phyloP scores from a whole-genome alignment of 305 asterid species.

The Plantago lanceolata region DNA sequence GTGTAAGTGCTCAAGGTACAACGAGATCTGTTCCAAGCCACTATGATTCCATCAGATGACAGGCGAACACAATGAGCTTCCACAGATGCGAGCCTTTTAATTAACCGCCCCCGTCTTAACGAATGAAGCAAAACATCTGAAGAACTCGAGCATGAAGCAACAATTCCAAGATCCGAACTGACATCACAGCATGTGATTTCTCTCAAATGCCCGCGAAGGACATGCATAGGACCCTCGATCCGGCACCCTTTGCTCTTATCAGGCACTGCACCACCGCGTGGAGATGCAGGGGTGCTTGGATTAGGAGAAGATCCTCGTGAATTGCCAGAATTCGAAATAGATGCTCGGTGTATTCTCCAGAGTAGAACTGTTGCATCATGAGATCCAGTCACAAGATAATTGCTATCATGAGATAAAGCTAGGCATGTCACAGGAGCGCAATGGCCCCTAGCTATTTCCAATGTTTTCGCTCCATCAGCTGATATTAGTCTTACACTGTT shows the following conservation, averaged over 20 bases:
- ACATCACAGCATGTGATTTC: constrained; percentile 80
- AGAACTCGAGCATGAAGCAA: constrained; percentile 76
- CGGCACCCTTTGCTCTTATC: constrained; percentile 53
- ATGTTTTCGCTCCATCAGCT: constrained; percentile 88
- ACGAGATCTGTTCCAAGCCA: constrained; percentile 65
- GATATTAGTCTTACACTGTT: constrained; percentile 84
- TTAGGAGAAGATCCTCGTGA: constrained; percentile 48
- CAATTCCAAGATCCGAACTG: constrained; percentile 90
- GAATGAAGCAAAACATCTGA: constrained; percentile 86
- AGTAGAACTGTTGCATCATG: constrained; percentile 77
- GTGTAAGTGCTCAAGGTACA: constrained; percentile 62
- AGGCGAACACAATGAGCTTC: constrained; percentile 78
- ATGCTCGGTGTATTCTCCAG: constrained; percentile 76
- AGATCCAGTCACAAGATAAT: constrained; percentile 88
- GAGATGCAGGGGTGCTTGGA: constrained; percentile 56
- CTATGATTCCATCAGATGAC: constrained; percentile 71
- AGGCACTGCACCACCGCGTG: constrained; percentile 34
- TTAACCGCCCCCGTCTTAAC: constrained; percentile 71
- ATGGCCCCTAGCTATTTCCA: constrained; percentile 94
- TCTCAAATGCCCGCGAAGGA: constrained; percentile 85
- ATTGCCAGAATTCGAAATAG: constrained; percentile 44
- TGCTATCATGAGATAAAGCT: constrained; percentile 74
- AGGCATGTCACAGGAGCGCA: constrained; percentile 94
- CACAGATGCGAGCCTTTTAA: constrained; percentile 67
- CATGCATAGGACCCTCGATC: constrained; percentile 91